phyloP scores from a whole-genome alignment of 2,329 filamentous ascomycete genomes.

The Plenodomus lindquistii region DNA sequence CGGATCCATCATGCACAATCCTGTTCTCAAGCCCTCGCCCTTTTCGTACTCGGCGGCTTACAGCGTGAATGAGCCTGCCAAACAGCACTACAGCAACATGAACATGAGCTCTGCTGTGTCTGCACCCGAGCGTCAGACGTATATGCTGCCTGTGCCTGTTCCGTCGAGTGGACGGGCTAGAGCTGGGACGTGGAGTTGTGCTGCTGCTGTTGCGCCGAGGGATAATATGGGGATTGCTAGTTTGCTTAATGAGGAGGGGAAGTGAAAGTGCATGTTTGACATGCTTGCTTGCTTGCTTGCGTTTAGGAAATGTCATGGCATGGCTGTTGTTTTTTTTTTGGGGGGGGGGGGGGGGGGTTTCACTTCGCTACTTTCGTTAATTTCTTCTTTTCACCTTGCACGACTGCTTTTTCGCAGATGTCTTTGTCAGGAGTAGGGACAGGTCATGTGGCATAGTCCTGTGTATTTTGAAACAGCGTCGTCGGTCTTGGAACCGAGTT shows the following conservation, averaged over 20 bases:
- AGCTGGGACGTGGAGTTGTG: constrained; percentile 43
- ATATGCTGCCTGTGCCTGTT: constrained; percentile 43
- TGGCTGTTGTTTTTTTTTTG: too few species aligned
- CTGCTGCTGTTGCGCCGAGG: constrained; percentile 36
- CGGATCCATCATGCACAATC: constrained; percentile 42
- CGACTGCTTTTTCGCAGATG: too few species aligned
- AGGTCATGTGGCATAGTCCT: too few species aligned
- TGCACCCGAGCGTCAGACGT: constrained; percentile 40
- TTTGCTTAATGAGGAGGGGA: constrained; percentile 45
- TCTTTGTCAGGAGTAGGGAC: too few species aligned
- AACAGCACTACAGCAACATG: constrained; percentile 35
- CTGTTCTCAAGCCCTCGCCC: constrained; percentile 30
- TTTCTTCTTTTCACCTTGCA: constrained; percentile 12
- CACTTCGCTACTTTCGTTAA: constrained; percentile 32
- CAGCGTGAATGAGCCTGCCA: constrained; percentile 35
- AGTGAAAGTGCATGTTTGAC: constrained; percentile 12
- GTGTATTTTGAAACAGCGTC: too few species aligned
- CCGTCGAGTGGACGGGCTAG: constrained; percentile 37
- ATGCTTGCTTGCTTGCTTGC: constrained; percentile 3
- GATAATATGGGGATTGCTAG: constrained; percentile 47
- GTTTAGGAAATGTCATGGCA: constrained; percentile 4
- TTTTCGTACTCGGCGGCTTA: constrained; percentile 36
- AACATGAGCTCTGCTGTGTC: constrained; percentile 39
- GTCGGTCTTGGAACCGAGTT: too few species aligned
- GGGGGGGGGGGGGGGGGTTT: too few species aligned